phyloP scores from a whole-genome alignment of 2,329 filamentous ascomycete species.

The Fusarium sp. region DNA sequence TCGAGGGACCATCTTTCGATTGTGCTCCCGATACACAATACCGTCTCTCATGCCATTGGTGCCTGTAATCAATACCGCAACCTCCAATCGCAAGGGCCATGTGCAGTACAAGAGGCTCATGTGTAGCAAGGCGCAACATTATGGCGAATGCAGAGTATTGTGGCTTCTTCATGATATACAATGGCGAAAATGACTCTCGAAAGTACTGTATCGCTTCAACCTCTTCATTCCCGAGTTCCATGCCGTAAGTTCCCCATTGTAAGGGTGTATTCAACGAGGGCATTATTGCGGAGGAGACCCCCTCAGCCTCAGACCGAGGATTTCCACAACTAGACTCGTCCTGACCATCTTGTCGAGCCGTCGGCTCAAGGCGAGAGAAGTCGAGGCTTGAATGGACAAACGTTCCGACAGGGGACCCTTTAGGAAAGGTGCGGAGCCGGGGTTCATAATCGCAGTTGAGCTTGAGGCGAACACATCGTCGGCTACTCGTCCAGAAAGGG shows the following conservation, averaged over 20 bases:
- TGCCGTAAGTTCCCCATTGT: neutral
- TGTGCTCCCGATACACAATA: rapidly evolving
- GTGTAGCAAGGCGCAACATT: neutral
- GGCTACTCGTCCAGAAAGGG: neutral
- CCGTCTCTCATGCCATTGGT: neutral
- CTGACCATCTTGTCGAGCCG: rapidly evolving
- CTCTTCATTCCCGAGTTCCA: neutral
- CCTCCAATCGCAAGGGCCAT: neutral
- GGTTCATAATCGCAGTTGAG: neutral
- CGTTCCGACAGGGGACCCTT: neutral
- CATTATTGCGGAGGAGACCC: neutral
- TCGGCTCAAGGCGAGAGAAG: neutral
- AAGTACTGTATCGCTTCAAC: neutral
- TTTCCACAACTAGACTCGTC: rapidly evolving
- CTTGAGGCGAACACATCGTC: neutral
- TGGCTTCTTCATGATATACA: neutral
- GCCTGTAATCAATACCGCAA: neutral
- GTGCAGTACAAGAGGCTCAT: neutral
- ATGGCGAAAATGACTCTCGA: neutral
- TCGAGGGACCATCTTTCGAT: neutral
- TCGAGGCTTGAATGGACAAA: neutral
- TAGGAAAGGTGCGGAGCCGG: neutral
- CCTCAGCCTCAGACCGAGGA: neutral
- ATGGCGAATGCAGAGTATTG: neutral
- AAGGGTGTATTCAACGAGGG: neutral